Percentiles rank a stretch among this genome's conserved stretches.
These are phyloP conservation scores for Rubus parviflorus DNA, from an alignment of 306 rosid genomes.

Conservation along the genomic window DNA sequence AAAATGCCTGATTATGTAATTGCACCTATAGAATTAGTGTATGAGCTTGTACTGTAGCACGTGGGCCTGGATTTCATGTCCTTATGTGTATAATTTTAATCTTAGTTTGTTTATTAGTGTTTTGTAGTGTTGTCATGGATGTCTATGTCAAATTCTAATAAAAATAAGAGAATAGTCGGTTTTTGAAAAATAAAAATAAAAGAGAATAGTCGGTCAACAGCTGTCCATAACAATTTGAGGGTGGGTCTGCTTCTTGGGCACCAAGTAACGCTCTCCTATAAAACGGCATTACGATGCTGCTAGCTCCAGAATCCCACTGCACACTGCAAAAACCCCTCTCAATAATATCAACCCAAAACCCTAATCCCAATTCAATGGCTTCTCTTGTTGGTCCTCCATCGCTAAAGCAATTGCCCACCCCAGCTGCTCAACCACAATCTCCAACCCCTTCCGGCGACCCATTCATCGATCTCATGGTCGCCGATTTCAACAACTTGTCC, in stretches of 20 bases:
- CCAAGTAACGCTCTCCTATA: background rate
- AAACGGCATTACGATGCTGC: background rate
- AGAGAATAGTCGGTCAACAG: no score
- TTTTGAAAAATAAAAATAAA: background rate
- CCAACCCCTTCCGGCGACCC: conserved; percentile 21
- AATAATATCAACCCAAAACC: background rate
- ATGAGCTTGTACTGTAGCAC: no score
- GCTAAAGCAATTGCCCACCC: conserved; percentile 18
- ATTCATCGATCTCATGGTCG: conserved; percentile 37
- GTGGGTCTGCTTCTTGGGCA: background rate
- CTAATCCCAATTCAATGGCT: conserved; percentile 31
- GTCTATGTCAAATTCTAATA: no score
- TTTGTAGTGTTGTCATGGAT: no score
- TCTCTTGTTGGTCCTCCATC: conserved; percentile 62
- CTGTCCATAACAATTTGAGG: no score
- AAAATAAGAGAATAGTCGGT: background rate
- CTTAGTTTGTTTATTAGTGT: no score
- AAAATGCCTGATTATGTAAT: no score
- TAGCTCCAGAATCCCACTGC: background rate
- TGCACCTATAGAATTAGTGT: no score
- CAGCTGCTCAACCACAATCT: background rate
- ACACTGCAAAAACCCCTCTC: background rate
- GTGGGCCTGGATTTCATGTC: no score
- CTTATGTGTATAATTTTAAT: no score
- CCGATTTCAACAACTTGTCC: conserved; percentile 31